phyloP scores from a whole-genome alignment of 768 basidiomycete genomes.

The Termitomyces bulborhizus region DNA sequence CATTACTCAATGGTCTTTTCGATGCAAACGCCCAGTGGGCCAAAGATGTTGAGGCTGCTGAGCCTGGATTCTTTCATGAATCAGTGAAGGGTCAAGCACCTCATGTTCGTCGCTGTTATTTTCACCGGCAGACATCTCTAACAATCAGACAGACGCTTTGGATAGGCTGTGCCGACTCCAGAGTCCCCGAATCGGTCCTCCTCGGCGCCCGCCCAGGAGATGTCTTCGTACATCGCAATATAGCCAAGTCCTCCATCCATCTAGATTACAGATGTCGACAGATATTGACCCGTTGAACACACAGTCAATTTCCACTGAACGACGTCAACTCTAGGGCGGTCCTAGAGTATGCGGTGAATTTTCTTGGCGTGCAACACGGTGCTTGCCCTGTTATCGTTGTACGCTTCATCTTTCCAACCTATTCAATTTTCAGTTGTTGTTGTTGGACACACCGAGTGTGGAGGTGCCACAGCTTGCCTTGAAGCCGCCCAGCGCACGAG shows the following conservation, averaged over 20 bases:
- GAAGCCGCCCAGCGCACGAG: constrained; percentile 32
- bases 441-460: constrained; percentile 81
- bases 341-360: constrained; percentile 65
- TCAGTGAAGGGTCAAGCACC: constrained; percentile 61
- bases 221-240: constrained; percentile 80
- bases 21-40: constrained; percentile 68
- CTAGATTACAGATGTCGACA: not conserved
- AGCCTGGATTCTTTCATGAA: constrained; percentile 60
- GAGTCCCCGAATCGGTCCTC: constrained; percentile 76
- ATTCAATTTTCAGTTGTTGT: constrained; percentile 51
- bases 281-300: not conserved
- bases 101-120: constrained; percentile 38
- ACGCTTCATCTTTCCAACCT: constrained; percentile 24
- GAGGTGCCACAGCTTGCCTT: constrained; percentile 61
- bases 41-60: constrained; percentile 40
- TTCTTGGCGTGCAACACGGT: constrained; percentile 76
- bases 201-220: constrained; percentile 69
- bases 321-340: constrained; percentile 72
- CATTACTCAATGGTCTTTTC: constrained; percentile 25
- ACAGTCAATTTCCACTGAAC: constrained; percentile 64
- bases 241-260: constrained; percentile 53
- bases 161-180: constrained; percentile 82
- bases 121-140: constrained; percentile 4
- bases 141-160: constrained; percentile 53
- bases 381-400: constrained; percentile 28